Base-by-base conservation (phyloP, 164 flowering plant genomes). In the Tinospora cordifolia region DNA sequence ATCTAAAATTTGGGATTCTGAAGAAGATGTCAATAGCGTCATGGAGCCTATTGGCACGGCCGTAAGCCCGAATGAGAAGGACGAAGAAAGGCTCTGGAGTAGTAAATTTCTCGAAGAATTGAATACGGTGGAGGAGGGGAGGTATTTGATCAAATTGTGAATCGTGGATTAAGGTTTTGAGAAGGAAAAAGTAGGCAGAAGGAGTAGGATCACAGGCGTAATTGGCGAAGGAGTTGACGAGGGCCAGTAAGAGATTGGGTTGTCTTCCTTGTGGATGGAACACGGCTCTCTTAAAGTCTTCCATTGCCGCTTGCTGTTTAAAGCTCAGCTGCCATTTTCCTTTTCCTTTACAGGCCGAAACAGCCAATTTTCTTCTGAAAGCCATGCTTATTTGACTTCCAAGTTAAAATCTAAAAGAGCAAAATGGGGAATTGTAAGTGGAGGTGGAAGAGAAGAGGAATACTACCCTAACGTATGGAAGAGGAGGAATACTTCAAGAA, bases 1-100 rank as follows among this genome's bases (percentile, higher is more conserved):
- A 88, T 79, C 97, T 87, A 73, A 87, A 86, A 17, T 71, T 82
- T 36, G 91, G 90, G 2, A 89, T 89, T 57, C 79, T 70, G 17
- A 40, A 81, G 71, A 93, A 93, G 17, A 89, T 9, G 8, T 81
- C 83, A 49, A 88, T 13, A 2, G 98, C 93, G 3, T 88, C 85
- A 21, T 79, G 71, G 21, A 84, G 11, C 76, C 62, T 79, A 41
- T 75, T 51, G 3, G 77, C 74, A 30, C 63, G 30, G 0, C 85
- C 92, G 39, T 81, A 88, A 25, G 67, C 44, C 62, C 74, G 63
- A 39, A 91, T 87, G 39, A 93, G 78, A 63, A 84, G 73, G 22
- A 74, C 65, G 70, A 92, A 82, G n/a, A 89, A 62, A 30, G 11
- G 63, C 63, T 88, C 95, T 0, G 95, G 93, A 24, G 84, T 77